These are phyloP conservation scores for Trametes coccinea DNA, from an alignment of 768 basidiomycete genomes.

Conservation along the genomic window DNA sequence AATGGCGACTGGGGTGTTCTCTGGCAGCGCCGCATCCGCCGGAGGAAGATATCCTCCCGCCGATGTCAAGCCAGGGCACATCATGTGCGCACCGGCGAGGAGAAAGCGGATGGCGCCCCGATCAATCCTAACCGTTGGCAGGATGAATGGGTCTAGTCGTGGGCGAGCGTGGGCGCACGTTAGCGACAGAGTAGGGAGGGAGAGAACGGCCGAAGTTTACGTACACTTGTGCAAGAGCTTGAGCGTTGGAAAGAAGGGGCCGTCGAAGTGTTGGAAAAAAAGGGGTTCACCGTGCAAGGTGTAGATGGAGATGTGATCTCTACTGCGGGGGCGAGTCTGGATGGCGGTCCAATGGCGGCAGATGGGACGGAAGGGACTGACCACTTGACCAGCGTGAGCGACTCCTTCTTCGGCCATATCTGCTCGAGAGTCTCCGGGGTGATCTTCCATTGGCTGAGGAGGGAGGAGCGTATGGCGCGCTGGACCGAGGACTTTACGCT, in stretches of 20 bases:
- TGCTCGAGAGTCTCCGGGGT: constrained; percentile 80
- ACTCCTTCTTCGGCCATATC: constrained; percentile 99
- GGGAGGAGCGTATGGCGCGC: constrained; percentile 75
- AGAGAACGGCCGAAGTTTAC: constrained; percentile 14
- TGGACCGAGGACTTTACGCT: constrained; percentile 94
- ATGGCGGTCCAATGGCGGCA: constrained; percentile 1
- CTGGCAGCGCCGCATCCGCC: constrained; percentile 61
- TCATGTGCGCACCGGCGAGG: constrained; percentile 91
- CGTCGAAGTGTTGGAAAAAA: constrained; percentile 97
- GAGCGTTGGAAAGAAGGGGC: constrained; percentile 87
- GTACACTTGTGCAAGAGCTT: constrained; percentile 89
- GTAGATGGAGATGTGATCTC: constrained; percentile 94
- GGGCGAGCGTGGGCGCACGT: not conserved
- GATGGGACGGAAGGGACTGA: constrained; percentile 40
- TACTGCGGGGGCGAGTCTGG: constrained; percentile 49
- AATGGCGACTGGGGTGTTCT: constrained; percentile 82
- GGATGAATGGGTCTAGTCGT: constrained; percentile 78
- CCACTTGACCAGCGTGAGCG: constrained; percentile 93
- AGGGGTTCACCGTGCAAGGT: constrained; percentile 84
- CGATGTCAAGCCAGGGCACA: constrained; percentile 96
- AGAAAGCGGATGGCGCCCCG: constrained; percentile 98
- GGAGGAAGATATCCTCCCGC: constrained; percentile 86
- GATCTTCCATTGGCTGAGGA: constrained; percentile 84
- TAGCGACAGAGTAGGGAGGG: not conserved
- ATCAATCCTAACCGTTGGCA: constrained; percentile 88